Evolutionary conservation across 805 yeast genomes (phyloP), one percentile per base, ranked within the genome.

Genomic region (Suhomyces pyralidae): DNA sequence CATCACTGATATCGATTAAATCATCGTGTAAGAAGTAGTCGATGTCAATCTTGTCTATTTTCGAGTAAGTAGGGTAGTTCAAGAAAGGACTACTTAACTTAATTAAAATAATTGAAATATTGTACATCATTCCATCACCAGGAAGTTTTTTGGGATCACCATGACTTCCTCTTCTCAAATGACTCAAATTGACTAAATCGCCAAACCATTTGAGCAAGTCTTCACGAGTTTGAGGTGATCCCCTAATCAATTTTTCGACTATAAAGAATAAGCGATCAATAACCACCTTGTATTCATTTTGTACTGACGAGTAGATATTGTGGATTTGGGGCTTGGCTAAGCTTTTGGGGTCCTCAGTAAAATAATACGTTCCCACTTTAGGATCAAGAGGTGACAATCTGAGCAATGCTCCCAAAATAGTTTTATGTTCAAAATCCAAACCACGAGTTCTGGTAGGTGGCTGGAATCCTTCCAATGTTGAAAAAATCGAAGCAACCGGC

Each of bases 121-220:
- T 93, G 50, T 85, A 75, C 88, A 91, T 87, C 55, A 94, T 80
- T 1, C 90, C 90, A 71, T 93, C 90, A 7, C 89, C 77, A 1
- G 96, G 84, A 48, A 88, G 72, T 52, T 82, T 80, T 14, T 76
- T 73, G 10, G 82, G 80, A 60, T 86, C 84, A 2, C 92, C 86
- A 65, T 89, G 96, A 57, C 86, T 84, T 49, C 97, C 97, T 60
- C 90, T 81, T 70, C 98, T 83, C 58, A 90, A 79, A 68, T 91
- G 97, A 65, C 92, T 91, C 48, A 81, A 78, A 61, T 93, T 89
- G n/a, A 90, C 80, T 40, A 90, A 77, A 25, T 78, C 79, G 1
- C 88, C 86, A 68, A 92, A 83, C 77, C 85, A 91, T 46, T 77
- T 70, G 59, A 94, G 70, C 48, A 92, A 63, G 40, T 74, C 84